Conservation (phyloP, 352 stramenopile species). For the Globisporangium sylvaticum region DNA sequence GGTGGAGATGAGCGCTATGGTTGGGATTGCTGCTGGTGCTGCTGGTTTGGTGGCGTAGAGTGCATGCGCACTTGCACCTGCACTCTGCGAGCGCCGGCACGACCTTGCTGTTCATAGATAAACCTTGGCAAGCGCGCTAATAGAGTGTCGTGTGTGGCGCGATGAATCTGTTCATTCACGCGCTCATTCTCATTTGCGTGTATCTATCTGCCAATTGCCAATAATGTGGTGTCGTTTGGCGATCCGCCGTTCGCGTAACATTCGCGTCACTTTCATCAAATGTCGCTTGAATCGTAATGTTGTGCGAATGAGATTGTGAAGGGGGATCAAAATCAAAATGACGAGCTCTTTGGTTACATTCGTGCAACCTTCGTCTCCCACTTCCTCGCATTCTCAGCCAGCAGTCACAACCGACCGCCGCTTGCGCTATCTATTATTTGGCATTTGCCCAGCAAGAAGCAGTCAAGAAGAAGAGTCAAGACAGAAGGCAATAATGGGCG, state of each 20-base stretch:
- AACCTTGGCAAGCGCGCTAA: background rate
- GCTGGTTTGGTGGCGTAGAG: background rate
- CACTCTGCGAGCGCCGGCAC: background rate
- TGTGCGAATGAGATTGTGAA: background rate
- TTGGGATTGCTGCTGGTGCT: background rate
- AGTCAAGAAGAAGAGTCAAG: background rate
- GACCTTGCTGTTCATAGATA: constrained; percentile 1
- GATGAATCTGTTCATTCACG: background rate
- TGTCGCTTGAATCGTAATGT: background rate
- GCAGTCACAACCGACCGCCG: background rate
- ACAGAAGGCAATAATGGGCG: constrained; percentile 46
- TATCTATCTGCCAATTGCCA: background rate
- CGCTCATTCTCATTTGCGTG: background rate
- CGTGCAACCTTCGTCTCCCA: background rate
- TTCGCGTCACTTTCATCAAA: background rate
- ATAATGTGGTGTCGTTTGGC: background rate
- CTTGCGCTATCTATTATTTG: background rate
- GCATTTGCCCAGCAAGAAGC: background rate
- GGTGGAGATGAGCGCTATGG: background rate
- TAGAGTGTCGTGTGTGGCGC: background rate
- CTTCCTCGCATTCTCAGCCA: background rate
- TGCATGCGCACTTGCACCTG: background rate
- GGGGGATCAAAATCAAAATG: background rate
- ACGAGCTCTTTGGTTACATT: background rate
- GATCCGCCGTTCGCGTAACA: background rate